Conservation (phyloP, 495 filamentous ascomycete genomes). For the Peziza echinospora region DNA sequence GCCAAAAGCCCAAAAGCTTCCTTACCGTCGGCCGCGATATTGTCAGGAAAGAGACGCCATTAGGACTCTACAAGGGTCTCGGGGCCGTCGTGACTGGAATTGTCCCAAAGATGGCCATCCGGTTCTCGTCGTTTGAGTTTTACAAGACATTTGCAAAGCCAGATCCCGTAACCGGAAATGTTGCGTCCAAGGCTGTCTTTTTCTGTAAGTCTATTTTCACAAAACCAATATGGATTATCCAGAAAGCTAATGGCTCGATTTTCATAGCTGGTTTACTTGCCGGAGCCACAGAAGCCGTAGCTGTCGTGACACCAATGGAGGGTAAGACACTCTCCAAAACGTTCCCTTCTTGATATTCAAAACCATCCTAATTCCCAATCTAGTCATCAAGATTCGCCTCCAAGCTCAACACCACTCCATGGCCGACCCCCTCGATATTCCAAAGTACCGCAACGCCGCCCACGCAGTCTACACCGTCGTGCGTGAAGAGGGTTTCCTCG, state of each 20-base stretch:
- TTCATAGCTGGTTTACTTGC: constrained; percentile 60
- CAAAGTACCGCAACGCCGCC: constrained; percentile 73
- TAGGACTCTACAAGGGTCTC: constrained; percentile 90
- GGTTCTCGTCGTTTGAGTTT: constrained; percentile 90
- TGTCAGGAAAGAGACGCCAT: constrained; percentile 64
- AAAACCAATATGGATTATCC: neutral
- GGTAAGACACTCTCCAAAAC: constrained; percentile 1
- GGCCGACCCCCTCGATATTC: constrained; percentile 19
- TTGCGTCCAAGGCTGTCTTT: constrained; percentile 63
- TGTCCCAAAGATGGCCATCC: constrained; percentile 98
- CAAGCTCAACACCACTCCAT: constrained; percentile 84
- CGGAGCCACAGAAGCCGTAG: constrained; percentile 88
- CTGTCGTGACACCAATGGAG: constrained; percentile 94
- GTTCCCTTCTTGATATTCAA: neutral
- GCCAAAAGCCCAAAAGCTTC: constrained; percentile 69
- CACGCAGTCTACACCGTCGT: constrained; percentile 87
- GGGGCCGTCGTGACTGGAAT: constrained; percentile 92
- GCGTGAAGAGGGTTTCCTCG: constrained; percentile 67
- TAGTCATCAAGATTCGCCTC: constrained; percentile 86
- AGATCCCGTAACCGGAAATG: constrained; percentile 32
- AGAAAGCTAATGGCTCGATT: neutral
- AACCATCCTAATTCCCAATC: neutral
- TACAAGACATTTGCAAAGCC: constrained; percentile 42
- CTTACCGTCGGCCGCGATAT: constrained; percentile 70
- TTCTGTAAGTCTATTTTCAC: constrained; percentile 31